These are phyloP conservation scores for Limtongozyma cylindracea DNA, from an alignment of 805 yeast species.

Conservation along the genomic window DNA sequence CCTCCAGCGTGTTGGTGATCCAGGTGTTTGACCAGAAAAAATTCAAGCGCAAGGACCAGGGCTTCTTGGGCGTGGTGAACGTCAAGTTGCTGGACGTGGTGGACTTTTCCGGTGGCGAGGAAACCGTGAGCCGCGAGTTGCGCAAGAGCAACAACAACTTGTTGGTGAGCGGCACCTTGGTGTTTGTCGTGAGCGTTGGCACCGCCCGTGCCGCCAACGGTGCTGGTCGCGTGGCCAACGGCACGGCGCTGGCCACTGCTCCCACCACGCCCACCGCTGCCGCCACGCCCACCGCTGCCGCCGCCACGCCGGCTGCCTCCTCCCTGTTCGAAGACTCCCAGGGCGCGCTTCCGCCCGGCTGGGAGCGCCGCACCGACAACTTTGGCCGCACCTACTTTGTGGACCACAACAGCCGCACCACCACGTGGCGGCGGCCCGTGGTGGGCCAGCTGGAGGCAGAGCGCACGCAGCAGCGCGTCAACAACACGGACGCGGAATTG, in stretches of 20 bases:
- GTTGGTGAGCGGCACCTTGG: conserved; percentile 82
- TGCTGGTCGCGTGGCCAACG: conserved; percentile 4
- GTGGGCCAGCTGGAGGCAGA: conserved; percentile 57
- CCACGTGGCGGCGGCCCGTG: conserved; percentile 98
- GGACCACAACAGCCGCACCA: conserved; percentile 91
- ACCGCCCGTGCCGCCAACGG: conserved; percentile 1
- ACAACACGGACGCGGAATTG: conserved; percentile 65
- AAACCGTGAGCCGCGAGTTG: conserved; percentile 79
- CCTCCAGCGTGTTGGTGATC: conserved; percentile 65
- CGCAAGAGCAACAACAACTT: conserved; percentile 79
- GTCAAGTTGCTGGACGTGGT: conserved; percentile 74
- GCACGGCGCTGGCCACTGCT: conserved; percentile 4
- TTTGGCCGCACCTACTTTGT: conserved; percentile 95
- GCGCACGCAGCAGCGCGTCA: conserved; percentile 32
- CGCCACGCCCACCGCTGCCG: conserved; percentile 1
- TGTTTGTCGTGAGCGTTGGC: conserved; percentile 41
- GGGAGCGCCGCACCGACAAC: conserved; percentile 97
- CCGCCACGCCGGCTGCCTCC: conserved; percentile 1
- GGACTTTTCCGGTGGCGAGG: conserved; percentile 37
- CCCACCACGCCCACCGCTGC: conserved; percentile 1
- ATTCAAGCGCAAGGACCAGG: conserved; percentile 95
- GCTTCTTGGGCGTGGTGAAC: conserved; percentile 90
- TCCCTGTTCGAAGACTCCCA: conserved; percentile 93
- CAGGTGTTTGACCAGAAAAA: conserved; percentile 95
- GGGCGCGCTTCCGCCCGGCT: conserved; percentile 93